phyloP scores from a whole-genome alignment of 805 yeast genomes.

The Barnettozyma sp. region DNA sequence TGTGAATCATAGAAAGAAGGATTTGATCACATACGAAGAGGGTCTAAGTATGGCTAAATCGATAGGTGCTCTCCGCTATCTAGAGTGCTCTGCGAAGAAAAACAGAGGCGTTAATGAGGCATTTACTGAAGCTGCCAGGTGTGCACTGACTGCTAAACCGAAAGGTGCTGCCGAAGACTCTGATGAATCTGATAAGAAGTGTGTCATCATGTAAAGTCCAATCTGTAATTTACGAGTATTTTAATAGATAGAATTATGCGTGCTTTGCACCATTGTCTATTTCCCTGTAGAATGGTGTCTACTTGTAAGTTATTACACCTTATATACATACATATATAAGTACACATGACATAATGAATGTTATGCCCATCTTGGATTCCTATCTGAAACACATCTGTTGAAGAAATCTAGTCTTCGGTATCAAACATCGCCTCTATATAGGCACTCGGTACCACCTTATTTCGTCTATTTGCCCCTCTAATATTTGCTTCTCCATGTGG shows the following conservation, averaged over 20 bases:
- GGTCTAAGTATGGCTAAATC: conserved; percentile 89
- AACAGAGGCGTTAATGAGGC: conserved; percentile 99
- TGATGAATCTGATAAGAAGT: conserved; percentile 28
- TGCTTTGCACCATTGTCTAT: too few species aligned
- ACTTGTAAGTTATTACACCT: too few species aligned
- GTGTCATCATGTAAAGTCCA: conserved; percentile 34
- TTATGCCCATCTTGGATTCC: too few species aligned
- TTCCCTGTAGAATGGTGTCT: too few species aligned
- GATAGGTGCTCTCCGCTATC: conserved; percentile 88
- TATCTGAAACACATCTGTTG: neutral
- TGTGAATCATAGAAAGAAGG: conserved; percentile 26
- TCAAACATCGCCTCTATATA: conserved; percentile 46
- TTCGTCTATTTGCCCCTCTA: conserved; percentile 15
- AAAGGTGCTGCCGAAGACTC: conserved; percentile 55
- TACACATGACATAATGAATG: neutral
- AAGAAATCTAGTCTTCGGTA: conserved; percentile 11
- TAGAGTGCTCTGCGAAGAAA: conserved; percentile 95
- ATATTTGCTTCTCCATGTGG: too few species aligned
- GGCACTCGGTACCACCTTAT: conserved; percentile 37
- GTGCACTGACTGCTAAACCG: conserved; percentile 85
- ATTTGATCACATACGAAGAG: conserved; percentile 81
- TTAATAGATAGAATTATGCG: too few species aligned
- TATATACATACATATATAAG: too few species aligned
- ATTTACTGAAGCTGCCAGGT: conserved; percentile 96
- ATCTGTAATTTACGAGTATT: too few species aligned